Conservation (phyloP, 306 rosid genomes). For the Vigna radiata region DNA sequence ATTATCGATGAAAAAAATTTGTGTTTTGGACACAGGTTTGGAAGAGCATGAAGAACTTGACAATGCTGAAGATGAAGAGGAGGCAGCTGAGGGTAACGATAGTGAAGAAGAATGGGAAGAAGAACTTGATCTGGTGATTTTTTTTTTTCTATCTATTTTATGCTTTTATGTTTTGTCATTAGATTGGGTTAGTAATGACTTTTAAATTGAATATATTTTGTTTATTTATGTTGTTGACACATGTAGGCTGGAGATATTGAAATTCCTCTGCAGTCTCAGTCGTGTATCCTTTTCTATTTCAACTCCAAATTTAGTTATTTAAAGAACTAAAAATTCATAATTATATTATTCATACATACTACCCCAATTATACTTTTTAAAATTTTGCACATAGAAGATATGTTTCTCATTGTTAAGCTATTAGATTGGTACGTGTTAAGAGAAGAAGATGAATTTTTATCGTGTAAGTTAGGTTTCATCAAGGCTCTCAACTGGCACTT, state of each 20-base stretch:
- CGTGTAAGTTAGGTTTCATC: background rate
- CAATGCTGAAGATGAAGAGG: conserved; percentile 64
- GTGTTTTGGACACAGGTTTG: conserved; percentile 39
- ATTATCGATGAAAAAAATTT: conserved; percentile 24
- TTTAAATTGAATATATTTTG: background rate
- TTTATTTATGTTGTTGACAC: conserved; percentile 39
- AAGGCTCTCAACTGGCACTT: background rate
- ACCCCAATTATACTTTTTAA: conserved; percentile 3
- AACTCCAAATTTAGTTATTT: conserved; percentile 22
- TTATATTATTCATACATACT: background rate
- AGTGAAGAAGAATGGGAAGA: conserved; percentile 73
- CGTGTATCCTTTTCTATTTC: conserved; percentile 66
- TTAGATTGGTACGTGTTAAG: background rate
- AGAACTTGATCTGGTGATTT: conserved; percentile 61
- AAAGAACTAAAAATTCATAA: background rate
- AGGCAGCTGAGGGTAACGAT: conserved; percentile 60
- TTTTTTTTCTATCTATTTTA: conserved; percentile 2
- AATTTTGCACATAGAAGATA: background rate
- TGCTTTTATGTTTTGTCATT: conserved; percentile 27
- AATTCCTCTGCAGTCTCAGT: conserved; percentile 61
- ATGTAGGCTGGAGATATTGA: conserved; percentile 71
- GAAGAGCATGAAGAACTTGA: conserved; percentile 61
- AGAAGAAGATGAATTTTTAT: background rate
- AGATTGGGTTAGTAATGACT: conserved; percentile 10
- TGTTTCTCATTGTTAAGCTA: conserved; percentile 1